Evolutionary conservation across 306 rosid species (phyloP).

Genomic region (Pyrus pyrifolia): DNA sequence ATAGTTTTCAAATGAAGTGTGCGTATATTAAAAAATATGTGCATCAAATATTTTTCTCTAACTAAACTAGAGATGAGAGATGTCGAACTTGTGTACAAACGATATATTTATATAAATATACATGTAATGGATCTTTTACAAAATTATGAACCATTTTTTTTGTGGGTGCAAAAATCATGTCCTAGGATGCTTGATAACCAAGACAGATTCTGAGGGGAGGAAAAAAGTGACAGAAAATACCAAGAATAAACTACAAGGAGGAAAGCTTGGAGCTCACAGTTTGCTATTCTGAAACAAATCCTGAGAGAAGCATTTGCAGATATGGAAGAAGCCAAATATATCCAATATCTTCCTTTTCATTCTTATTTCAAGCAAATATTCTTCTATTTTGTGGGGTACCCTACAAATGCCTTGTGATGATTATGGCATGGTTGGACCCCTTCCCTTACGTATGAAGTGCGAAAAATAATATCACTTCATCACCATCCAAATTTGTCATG

Average conservation of each 20-base stretch:
- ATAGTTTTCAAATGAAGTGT: no score
- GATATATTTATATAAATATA: neutral
- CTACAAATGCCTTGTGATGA: slow-evolving; percentile 37
- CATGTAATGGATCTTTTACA: neutral
- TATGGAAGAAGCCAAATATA: slow-evolving; percentile 34
- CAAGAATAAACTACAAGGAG: slow-evolving; percentile 24
- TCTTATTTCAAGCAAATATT: slow-evolving; percentile 29
- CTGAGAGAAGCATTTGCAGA: slow-evolving; percentile 29
- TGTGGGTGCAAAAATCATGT: slow-evolving; percentile 6
- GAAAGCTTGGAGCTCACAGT: slow-evolving; percentile 19
- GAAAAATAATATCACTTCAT: slow-evolving; percentile 8
- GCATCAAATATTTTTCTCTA: no score
- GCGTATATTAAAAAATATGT: no score
- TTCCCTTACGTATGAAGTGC: slow-evolving; percentile 22
- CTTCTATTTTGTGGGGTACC: slow-evolving; percentile 34
- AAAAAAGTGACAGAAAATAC: slow-evolving; percentile 18
- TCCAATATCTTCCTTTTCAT: slow-evolving; percentile 43
- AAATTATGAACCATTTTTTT: neutral
- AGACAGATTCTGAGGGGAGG: slow-evolving; percentile 32
- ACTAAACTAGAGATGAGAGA: neutral
- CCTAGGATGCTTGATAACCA: slow-evolving; percentile 52
- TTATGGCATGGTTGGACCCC: slow-evolving; percentile 37
- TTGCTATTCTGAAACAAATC: slow-evolving; percentile 19
- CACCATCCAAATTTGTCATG: slow-evolving; percentile 26
- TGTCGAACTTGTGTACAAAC: neutral